Evolutionary conservation across 306 rosid genomes (phyloP), one percentile per base, ranked within the genome.

Genomic region (Acacia confusa): DNA sequence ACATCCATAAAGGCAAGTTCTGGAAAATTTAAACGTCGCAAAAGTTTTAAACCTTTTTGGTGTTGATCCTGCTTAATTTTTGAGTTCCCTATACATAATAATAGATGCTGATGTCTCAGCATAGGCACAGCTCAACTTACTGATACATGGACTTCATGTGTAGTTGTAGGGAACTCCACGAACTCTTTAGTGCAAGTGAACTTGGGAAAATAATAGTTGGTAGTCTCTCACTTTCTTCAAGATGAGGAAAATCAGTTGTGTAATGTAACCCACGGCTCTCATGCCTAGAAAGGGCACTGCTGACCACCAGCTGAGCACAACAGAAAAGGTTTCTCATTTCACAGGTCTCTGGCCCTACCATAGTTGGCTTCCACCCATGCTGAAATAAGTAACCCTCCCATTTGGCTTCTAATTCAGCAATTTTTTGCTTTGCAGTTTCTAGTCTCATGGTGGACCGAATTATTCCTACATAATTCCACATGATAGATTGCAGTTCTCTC

Each of bases 211-310:
- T 95, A 40, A 95, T 87, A 32, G 99, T 95, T 68, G 99, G 99
- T n/a, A 93, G 88, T 85, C 99, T 88, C 89, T 85, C 85, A 71
- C 98, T 93, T 80, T 95, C 99, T 81, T 89, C 94, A 2, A 92
- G 87, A 83, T 90, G 65, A 14, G 99, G 99, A 89, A 95, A 95
- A 83, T 95, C 99, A 44, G 85, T 69, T 0, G 97, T 93, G 83
- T 92, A 95, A 87, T 95, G 99, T 24, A 95, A 89, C 32, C 99
- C 99, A 5, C 98, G 93, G 82, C 99, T 95, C 82, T 95, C 99
- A 14, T 86, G 99, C 84, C 99, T 76, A 5, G 97, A 85, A 43
- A 95, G 96, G 28, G 99, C 99, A 34, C 99, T 93, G 85, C 96
- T 88, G 30, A 95, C 86, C 16, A 95, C 98, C 57, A 95, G 86